phyloP scores from a whole-genome alignment of 2,329 filamentous ascomycete species.

The Fusarium algeriense region DNA sequence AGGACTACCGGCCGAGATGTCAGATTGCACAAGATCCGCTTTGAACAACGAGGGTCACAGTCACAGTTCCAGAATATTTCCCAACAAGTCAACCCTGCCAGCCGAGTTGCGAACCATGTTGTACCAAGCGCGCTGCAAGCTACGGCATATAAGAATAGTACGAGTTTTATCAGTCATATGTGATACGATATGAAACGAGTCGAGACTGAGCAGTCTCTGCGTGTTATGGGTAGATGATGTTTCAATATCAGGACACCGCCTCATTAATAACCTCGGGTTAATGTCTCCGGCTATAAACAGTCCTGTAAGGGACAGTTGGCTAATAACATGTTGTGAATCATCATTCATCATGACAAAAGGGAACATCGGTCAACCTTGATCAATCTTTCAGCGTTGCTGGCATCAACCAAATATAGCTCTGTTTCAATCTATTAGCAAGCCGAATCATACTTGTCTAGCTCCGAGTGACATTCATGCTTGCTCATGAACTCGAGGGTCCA shows the following conservation, averaged over 20 bases:
- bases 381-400: neutral
- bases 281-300: neutral
- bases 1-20: slow-evolving; percentile 34
- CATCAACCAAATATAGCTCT: neutral
- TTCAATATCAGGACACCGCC: slow-evolving; percentile 25
- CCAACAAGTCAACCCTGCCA: slow-evolving; percentile 31
- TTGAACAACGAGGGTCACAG: slow-evolving; percentile 23
- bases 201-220: slow-evolving; percentile 3
- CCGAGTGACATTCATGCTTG: slow-evolving; percentile 19
- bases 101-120: neutral
- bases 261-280: slow-evolving; percentile 14
- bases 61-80: slow-evolving; percentile 34
- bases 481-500: slow-evolving; percentile 2
- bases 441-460: neutral
- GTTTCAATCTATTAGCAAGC: slow-evolving; percentile 5
- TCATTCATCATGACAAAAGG: neutral
- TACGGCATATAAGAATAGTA: slow-evolving; percentile 2
- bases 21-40: slow-evolving; percentile 33
- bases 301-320: neutral
- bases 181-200: slow-evolving; percentile 16
- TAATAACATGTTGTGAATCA: slow-evolving; percentile 14
- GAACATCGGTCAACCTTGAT: neutral
- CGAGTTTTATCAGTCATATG: slow-evolving; percentile 18
- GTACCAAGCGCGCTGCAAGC: slow-evolving; percentile 7
- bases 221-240: slow-evolving; percentile 19